phyloP scores from a whole-genome alignment of 371 early-diverging fungal genomes.

The Umbelopsis sp. region DNA sequence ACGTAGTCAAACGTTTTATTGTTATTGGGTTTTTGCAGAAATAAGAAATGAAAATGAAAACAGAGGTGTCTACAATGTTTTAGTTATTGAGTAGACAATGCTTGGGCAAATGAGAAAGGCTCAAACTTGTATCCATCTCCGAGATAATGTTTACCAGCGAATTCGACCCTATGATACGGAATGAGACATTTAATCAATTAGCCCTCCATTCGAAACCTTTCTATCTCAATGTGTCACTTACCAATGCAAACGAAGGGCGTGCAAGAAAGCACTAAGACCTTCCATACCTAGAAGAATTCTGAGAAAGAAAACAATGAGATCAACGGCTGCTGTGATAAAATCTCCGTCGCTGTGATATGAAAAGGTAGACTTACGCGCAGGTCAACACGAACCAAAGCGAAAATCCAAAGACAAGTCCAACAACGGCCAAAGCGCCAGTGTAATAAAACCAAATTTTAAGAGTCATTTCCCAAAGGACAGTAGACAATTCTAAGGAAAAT shows the following conservation, averaged over 20 bases:
- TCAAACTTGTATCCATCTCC: constrained; percentile 56
- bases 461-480: constrained; percentile 98
- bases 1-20: too few species aligned
- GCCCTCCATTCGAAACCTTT: background rate
- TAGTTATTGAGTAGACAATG: constrained; percentile 5
- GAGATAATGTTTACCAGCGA: constrained; percentile 97
- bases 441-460: constrained; percentile 70
- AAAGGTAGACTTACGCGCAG: constrained; percentile 29
- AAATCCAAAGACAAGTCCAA: constrained; percentile 77
- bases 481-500: constrained; percentile 80
- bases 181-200: background rate
- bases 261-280: constrained; percentile 98
- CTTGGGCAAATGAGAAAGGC: constrained; percentile 44
- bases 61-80: background rate
- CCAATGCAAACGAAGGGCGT: constrained; percentile 99
- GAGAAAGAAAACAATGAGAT: background rate
- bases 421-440: constrained; percentile 52
- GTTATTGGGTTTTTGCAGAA: too few species aligned
- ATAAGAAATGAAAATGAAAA: background rate
- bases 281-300: constrained; percentile 96
- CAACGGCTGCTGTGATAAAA: background rate
- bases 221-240: constrained; percentile 15
- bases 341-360: background rate
- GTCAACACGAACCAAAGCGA: constrained; percentile 87
- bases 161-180: constrained; percentile 82